Base-by-base conservation (phyloP, 2,329 filamentous ascomycete genomes). In the Xylaria sp. region DNA sequence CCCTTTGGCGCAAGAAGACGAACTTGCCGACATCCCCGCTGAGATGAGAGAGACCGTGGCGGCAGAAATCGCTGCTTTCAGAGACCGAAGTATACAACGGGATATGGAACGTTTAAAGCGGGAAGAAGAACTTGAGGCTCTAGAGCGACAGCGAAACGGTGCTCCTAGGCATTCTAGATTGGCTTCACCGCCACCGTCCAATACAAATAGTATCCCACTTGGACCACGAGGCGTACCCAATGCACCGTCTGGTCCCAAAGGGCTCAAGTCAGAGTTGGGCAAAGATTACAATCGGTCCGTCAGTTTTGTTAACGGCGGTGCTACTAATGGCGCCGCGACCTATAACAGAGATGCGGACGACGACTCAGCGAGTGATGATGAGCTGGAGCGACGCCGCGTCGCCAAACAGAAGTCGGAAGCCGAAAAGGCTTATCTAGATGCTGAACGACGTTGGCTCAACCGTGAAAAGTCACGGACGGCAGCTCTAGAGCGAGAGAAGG, bases 21-120 rank as follows among this genome's bases (percentile, higher is more conserved):
- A 99, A 76, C 84, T 99, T 33, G 91, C 94, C 22, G 96, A 99
- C 74, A 97, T 99, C 54, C 96, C 96, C 0, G 91, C 93, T 0
- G 96, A 98, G 77, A 96, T 97, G 93, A 90, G 96, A 27, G 96
- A 97, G 77, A 94, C 93, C 0, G 96, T 99, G 17, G 93, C 96
- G 0, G 91, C 91, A 64, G 96, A 99, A 78, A 99, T 99, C 74
- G 90, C 93, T 0, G 92, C 94, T 0, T 99, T 99, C 83, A 87
- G 96, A 71, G 96, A 99, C 72, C 87, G 95, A 22, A 97, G 95
- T 73, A 97, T 90, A 66, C 89, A 92, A 68, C 87, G 95, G 44
- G 96, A 99, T 76, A 82, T 96, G 75, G 96, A 99, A 79, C 91
- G 96, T 3, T 81, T 97, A 39, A 90, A 90, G 75, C 86, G 91